A percentile compares a stretch with the other conserved stretches of the same genome.
Evolutionary conservation across 768 basidiomycete genomes (phyloP).

Genomic region (Termitomyces eurrhizus): DNA sequence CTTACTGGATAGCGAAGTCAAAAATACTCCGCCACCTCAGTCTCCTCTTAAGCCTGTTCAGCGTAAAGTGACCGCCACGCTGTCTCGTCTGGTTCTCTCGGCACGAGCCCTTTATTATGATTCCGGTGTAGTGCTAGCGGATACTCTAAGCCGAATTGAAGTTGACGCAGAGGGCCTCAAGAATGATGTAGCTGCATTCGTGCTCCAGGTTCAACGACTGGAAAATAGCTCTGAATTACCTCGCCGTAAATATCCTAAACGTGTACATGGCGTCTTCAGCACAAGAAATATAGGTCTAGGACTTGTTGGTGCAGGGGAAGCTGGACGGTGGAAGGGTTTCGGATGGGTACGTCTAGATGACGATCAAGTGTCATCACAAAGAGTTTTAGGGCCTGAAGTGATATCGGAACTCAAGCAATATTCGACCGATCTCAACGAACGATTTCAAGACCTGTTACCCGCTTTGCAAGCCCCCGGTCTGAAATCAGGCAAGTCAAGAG

Average conservation of each 20-base stretch:
- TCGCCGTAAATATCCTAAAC: slow-evolving; percentile 38
- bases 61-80: slow-evolving; percentile 81
- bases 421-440: slow-evolving; percentile 47
- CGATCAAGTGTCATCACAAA: slow-evolving; percentile 42
- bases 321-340: slow-evolving; percentile 78
- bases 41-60: slow-evolving; percentile 75
- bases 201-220: slow-evolving; percentile 62
- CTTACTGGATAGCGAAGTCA: slow-evolving; percentile 46
- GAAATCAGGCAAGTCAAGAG: slow-evolving; percentile 31
- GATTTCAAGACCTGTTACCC: slow-evolving; percentile 35
- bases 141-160: slow-evolving; percentile 69
- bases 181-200: slow-evolving; percentile 63
- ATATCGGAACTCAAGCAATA: slow-evolving; percentile 49
- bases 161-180: slow-evolving; percentile 75
- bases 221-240: slow-evolving; percentile 33
- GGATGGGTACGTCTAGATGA: slow-evolving; percentile 68
- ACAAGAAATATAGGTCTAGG: slow-evolving; percentile 68
- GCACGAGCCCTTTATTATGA: slow-evolving; percentile 88
- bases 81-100: slow-evolving; percentile 86
- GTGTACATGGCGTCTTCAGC: slow-evolving; percentile 58
- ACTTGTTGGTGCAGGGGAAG: slow-evolving; percentile 76
- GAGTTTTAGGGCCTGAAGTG: slow-evolving; percentile 46
- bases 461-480: slow-evolving; percentile 29
- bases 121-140: slow-evolving; percentile 55
- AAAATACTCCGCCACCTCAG: slow-evolving; percentile 43